These are phyloP conservation scores for Aristolochia contorta DNA, from an alignment of 164 flowering plant genomes.

Conservation along the genomic window DNA sequence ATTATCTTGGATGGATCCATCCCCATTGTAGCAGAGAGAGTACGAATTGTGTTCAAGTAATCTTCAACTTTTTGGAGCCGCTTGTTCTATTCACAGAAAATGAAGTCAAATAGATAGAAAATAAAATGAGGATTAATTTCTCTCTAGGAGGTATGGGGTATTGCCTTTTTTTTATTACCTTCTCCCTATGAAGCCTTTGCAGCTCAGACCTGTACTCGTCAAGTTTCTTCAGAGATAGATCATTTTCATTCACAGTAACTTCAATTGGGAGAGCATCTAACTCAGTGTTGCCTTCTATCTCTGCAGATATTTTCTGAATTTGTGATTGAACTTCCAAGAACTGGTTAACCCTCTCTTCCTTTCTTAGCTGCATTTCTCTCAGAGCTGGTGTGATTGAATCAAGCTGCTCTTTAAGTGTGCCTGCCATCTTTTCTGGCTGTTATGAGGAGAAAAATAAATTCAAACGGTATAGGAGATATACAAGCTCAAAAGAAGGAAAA, in stretches of 20 bases:
- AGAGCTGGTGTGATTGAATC: conserved; percentile 75
- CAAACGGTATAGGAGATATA: neutral
- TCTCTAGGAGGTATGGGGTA: neutral
- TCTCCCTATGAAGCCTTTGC: conserved; percentile 68
- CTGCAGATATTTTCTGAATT: conserved; percentile 69
- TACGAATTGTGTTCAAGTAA: conserved; percentile 35
- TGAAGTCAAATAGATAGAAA: too few relatives aligned
- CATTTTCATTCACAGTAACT: conserved; percentile 49
- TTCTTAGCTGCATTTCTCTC: conserved; percentile 65
- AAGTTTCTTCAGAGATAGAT: conserved; percentile 72
- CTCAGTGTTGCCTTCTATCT: conserved; percentile 59
- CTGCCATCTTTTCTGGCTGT: conserved; percentile 77
- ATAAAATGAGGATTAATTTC: neutral
- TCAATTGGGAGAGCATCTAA: conserved; percentile 27
- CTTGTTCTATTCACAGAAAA: conserved; percentile 35
- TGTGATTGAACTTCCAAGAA: conserved; percentile 61
- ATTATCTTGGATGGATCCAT: conserved; percentile 67
- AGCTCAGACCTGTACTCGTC: conserved; percentile 75
- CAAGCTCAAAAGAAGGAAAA: too few relatives aligned
- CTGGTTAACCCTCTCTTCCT: conserved; percentile 67
- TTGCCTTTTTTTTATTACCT: conserved; percentile 30
- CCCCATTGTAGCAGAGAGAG: conserved; percentile 56
- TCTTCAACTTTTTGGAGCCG: conserved; percentile 64
- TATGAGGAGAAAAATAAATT: conserved; percentile 3
- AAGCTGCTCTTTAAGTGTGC: conserved; percentile 78